A percentile compares a stretch with the other conserved stretches of the same genome.
Conservation (phyloP, 2,329 filamentous ascomycete species). For the Byssoonygena ceratinophila region DNA sequence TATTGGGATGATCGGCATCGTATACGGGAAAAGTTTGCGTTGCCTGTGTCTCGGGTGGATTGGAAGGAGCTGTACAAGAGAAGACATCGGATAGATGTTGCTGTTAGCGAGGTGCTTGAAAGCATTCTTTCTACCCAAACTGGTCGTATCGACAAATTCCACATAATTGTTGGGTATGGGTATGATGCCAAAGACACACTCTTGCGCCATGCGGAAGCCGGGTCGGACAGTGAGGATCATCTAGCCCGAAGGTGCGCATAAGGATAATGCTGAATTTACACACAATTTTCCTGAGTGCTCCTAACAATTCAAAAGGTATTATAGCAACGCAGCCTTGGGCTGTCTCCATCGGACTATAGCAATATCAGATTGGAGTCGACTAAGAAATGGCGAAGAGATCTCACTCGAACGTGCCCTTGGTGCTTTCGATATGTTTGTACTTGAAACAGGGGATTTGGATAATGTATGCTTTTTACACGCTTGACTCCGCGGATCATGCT, state of each 20-base stretch:
- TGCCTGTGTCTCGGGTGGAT: slow-evolving; percentile 47
- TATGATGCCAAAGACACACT: slow-evolving; percentile 86
- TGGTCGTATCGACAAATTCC: slow-evolving; percentile 57
- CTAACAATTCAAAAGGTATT: slow-evolving; percentile 47
- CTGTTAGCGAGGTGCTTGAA: slow-evolving; percentile 50
- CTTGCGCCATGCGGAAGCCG: slow-evolving; percentile 51
- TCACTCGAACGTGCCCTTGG: slow-evolving; percentile 64
- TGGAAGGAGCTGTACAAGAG: slow-evolving; percentile 63
- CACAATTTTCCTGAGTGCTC: slow-evolving; percentile 6
- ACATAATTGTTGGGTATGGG: slow-evolving; percentile 59
- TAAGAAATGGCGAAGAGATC: slow-evolving; percentile 43
- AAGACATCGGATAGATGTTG: slow-evolving; percentile 45
- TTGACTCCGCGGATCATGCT: background rate
- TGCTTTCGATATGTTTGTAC: slow-evolving; percentile 81
- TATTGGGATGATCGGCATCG: slow-evolving; percentile 63
- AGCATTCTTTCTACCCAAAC: slow-evolving; percentile 60
- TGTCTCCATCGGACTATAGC: slow-evolving; percentile 73
- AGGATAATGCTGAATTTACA: slow-evolving; percentile 12
- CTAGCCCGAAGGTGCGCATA: slow-evolving; percentile 47
- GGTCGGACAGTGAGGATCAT: slow-evolving; percentile 57
- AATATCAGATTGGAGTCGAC: slow-evolving; percentile 61
- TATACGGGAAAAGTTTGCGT: slow-evolving; percentile 47
- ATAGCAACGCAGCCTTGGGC: slow-evolving; percentile 61
- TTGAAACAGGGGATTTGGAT: slow-evolving; percentile 63
- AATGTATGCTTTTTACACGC: slow-evolving; percentile 44